Evolutionary conservation across 768 basidiomycete genomes (phyloP), one percentile per base, ranked within the genome.

Genomic region (Suillus weaverae): DNA sequence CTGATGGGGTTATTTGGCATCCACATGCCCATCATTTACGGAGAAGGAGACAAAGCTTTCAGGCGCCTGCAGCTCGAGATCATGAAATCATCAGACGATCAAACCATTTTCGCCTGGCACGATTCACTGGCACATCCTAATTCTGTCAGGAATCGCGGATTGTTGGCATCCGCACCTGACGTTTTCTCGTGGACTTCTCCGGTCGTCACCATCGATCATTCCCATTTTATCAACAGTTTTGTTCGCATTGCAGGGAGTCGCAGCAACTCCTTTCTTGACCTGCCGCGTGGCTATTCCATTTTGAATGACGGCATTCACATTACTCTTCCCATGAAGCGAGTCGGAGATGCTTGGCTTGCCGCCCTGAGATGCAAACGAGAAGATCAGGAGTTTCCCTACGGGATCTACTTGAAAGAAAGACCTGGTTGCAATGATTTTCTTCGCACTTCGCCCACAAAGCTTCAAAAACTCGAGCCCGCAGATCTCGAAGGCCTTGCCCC

Each of bases 1-100:
- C 66, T 76, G 51, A 70, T 76, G 67, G 69, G 68, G 16, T 18
- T 71, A 16, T 66, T 71, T 32, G 57, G 54, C 11, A 60, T 69
- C 14, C 51, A 56, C 39, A 61, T 71, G 53, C 62, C 70, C 4
- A 64, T 68, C n/a, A 53, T 55, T 33, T 71, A 71, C 32, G 70
- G 70, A 36, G 70, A 69, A 48, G 70, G 68, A 22, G 61, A 41
- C 16, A 65, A 64, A 22, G 70, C 70, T 16, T 70, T 71, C 61
- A 43, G 43, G 26, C 55, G 70, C 33, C 61, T 71, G 13, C 67
- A 68, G 41, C 64, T 43, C 55, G 67, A 66, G 35, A 67, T 67
- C 54, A 62, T 66, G 48, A 48, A 57, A 22, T 62, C 51, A 13
- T 66, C 61, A 5, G 62, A 66, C 43, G 67, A 67, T 50, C 64